Base-by-base conservation (phyloP, 2,329 filamentous ascomycete species). In the Ophiostoma triangulosporum region DNA sequence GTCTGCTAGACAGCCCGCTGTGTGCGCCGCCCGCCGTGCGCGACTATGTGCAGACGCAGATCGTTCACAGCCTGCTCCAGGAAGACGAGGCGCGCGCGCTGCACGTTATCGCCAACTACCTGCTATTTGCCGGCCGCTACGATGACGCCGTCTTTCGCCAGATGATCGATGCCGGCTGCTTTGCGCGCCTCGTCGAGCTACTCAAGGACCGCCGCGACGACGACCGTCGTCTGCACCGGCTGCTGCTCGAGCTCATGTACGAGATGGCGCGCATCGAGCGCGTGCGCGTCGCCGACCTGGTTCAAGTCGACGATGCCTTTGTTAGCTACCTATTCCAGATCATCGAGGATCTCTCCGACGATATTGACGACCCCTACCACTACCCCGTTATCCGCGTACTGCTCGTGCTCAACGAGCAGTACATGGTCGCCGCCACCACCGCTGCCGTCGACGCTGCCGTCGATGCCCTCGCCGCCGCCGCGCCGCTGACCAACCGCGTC, bases 371-470 rank as follows among this genome's bases (percentile, higher is more conserved):
- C 66, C 91, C 91, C 1, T 98, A 95, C 66, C 91, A 97, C 66
- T 97, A 96, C 65, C 86, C 88, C 6, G 84, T 96, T 46, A 96
- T 98, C 63, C 81, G 90, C 59, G 90, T 97, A 50, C 68, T 98
- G 88, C 78, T 98, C 61, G 90, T 97, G 27, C 71, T 98, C 59
- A 98, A 98, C 68, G 93, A 98, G 68, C 93, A 98, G 68, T 98
- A 96, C 68, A 95, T 98, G 86, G 83, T 97, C 53, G 75, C 80
- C 20, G 79, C 73, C 61, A 86, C 76, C 56, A 78, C 74, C 29
- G 66, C 72, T 3, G 69, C 69, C 20, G 64, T 65, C 32, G 69
- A 73, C 35, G 31, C 48, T 11, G 11, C 1, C n/a, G 29, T 4
- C 15, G 14, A n/a, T n/a, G n/a, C n/a, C n/a, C n/a, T 15, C 4